A percentile compares a stretch with the other conserved stretches of the same genome.
phyloP scores from a whole-genome alignment of 2,329 filamentous ascomycete genomes.

The Metarhizium anisopliae region DNA sequence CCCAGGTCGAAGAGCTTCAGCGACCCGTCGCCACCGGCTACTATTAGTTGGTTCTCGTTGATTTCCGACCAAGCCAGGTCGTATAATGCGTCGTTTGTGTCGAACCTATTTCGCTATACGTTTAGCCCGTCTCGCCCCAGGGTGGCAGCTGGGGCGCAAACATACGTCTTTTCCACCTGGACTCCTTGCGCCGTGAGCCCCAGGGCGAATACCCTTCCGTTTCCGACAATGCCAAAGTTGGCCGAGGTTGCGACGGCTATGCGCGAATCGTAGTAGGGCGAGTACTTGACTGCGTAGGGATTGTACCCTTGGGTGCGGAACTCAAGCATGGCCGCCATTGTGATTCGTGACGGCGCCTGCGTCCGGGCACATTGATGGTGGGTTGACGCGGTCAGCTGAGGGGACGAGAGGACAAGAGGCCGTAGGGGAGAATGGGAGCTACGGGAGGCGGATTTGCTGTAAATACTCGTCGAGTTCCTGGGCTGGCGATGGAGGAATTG shows the following conservation, averaged over 20 bases:
- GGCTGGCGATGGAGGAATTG: conserved; percentile 2
- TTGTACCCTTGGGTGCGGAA: conserved; percentile 91
- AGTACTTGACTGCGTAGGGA: conserved; percentile 96
- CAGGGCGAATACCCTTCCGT: conserved; percentile 80
- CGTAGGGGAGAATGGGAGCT: no score
- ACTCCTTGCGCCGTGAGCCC: conserved; percentile 77
- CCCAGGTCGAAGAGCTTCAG: conserved; percentile 88
- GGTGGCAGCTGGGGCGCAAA: background rate
- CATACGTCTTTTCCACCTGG: conserved; percentile 71
- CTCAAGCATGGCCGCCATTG: conserved; percentile 69
- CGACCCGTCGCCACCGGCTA: conserved; percentile 85
- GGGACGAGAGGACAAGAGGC: background rate
- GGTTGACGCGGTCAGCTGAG: no score
- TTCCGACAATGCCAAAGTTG: conserved; percentile 95
- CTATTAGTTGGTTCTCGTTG: conserved; percentile 88
- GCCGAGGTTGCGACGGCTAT: conserved; percentile 84
- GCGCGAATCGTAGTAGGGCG: conserved; percentile 92
- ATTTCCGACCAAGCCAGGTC: conserved; percentile 93
- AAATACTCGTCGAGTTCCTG: background rate
- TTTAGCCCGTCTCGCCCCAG: background rate
- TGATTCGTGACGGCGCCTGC: conserved; percentile 6
- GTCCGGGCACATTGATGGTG: conserved; percentile 12
- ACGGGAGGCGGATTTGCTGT: no score
- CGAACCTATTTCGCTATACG: conserved; percentile 51
- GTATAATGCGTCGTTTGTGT: conserved; percentile 95